These are phyloP conservation scores for Yamadazyma atlantica DNA, from an alignment of 1,139 yeast species.

Conservation along the genomic window DNA sequence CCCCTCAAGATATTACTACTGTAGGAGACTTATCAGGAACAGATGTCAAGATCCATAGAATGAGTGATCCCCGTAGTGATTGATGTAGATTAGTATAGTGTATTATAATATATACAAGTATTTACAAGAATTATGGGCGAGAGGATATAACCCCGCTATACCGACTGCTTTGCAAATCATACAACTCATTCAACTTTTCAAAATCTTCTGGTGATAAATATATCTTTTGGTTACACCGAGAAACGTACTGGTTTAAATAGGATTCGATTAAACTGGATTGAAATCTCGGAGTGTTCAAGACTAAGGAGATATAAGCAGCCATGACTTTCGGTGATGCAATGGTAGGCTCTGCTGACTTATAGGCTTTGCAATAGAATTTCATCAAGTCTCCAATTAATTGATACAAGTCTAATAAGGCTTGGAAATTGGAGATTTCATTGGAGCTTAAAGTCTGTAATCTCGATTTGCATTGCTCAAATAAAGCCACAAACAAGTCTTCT, in stretches of 20 bases:
- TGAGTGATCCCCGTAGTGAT: conserved; percentile 53
- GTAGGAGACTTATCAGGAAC: conserved; percentile 63
- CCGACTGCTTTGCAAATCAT: conserved; percentile 8
- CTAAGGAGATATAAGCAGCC: conserved; percentile 7
- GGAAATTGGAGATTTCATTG: conserved; percentile 6
- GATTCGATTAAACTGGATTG: conserved; percentile 6
- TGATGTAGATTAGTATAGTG: not conserved
- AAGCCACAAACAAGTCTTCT: conserved; percentile 19
- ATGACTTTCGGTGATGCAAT: conserved; percentile 9
- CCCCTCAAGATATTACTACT: conserved; percentile 89
- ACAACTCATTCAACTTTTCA: conserved; percentile 7
- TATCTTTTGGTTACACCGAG: conserved; percentile 1
- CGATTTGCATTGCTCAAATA: conserved; percentile 15
- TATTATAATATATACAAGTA: conserved; percentile 1
- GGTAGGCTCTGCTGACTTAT: not conserved
- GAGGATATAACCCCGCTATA: conserved; percentile 5
- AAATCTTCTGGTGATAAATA: conserved; percentile 8
- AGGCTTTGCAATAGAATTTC: conserved; percentile 11
- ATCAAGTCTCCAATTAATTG: conserved; percentile 9
- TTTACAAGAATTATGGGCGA: conserved; percentile 1
- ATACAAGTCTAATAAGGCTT: conserved; percentile 6
- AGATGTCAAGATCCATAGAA: conserved; percentile 70
- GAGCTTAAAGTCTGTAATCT: conserved; percentile 2
- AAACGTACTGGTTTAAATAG: conserved; percentile 5
- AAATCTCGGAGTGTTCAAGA: conserved; percentile 10